Conservation (phyloP, 2,329 filamentous ascomycete species). For the Nectriaceae sp. region DNA sequence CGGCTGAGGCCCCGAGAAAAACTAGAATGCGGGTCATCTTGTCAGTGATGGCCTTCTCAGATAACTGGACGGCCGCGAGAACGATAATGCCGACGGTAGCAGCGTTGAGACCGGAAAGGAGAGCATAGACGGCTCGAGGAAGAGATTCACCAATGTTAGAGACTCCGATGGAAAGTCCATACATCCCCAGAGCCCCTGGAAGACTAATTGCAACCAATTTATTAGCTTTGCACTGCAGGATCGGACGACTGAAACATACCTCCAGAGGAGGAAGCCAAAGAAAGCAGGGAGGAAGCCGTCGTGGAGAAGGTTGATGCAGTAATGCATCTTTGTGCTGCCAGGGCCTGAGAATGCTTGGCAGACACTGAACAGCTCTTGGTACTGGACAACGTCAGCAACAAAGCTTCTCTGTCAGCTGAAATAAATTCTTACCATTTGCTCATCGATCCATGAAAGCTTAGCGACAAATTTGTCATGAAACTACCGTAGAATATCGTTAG, state of each 20-base stretch:
- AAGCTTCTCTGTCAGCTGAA: too few species aligned
- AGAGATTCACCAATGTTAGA: slow-evolving; percentile 58
- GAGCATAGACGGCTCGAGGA: slow-evolving; percentile 63
- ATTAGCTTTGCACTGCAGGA: background rate
- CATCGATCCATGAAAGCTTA: too few species aligned
- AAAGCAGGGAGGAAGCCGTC: slow-evolving; percentile 59
- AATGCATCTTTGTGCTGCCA: slow-evolving; percentile 69
- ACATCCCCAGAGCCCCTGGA: slow-evolving; percentile 71
- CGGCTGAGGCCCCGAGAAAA: slow-evolving; percentile 63
- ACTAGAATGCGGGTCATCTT: slow-evolving; percentile 63
- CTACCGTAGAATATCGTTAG: too few species aligned
- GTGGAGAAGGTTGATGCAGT: slow-evolving; percentile 65
- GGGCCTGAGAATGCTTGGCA: slow-evolving; percentile 68
- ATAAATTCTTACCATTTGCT: too few species aligned
- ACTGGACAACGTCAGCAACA: too few species aligned
- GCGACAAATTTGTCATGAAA: too few species aligned
- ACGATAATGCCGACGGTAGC: too few species aligned
- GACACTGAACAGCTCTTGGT: slow-evolving; percentile 71
- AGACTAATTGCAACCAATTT: too few species aligned
- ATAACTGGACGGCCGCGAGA: slow-evolving; percentile 67
- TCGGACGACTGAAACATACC: slow-evolving; percentile 36
- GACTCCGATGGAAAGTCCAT: slow-evolving; percentile 64
- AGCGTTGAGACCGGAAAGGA: slow-evolving; percentile 72
- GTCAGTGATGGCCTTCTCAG: slow-evolving; percentile 69
- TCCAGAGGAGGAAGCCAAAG: slow-evolving; percentile 60